Evolutionary conservation across 352 stramenopile genomes (phyloP), one percentile per base, ranked within the genome.

Genomic region (Phytophthora idaei): DNA sequence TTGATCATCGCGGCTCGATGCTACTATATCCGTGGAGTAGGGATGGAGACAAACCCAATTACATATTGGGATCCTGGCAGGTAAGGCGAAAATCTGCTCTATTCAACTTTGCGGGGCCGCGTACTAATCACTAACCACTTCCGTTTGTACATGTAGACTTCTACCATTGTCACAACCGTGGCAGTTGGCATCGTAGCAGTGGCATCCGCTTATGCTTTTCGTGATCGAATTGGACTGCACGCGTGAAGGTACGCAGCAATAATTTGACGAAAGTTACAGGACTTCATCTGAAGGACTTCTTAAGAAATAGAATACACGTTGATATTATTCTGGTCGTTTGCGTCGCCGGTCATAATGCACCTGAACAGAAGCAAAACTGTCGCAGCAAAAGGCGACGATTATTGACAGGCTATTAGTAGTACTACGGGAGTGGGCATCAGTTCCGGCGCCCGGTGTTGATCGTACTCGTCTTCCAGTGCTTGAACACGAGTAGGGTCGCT

Each of bases 101-200:
- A 11, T 29, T 15, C 9, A 29, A 17, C 11, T 57, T 58, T 42
- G 11, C 5, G 32, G 15, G 5, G 14, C 4, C 17, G 10, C 14
- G 28, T 59, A 36, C 44, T 66, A 5, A 55, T 47, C 21, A 21
- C 21, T 21, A 21, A 21, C 21, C 21, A 21, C 21, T 21, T 21
- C 21, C 21, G 21, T 21, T 21, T 21, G 21, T 21, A 21, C 21
- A 21, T 61, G 5, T 37, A 83, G 75, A 61, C 59, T 32, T 80
- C 73, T 28, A 44, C 67, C 32, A 41, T 80, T 59, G 46, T 62
- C 32, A 65, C 67, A 31, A 65, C 76, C 10, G 64, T 75, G 31
- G 61, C 62, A 0, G 37, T 81, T 57, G 70, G 73, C 6, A 29
- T 84, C 37, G 55, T 80, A 46, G 76, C 69, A 17, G 50, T 76